Evolutionary conservation across 78 protist species (phyloP).

Genomic region (Planoprotostelium fungivorum): DNA sequence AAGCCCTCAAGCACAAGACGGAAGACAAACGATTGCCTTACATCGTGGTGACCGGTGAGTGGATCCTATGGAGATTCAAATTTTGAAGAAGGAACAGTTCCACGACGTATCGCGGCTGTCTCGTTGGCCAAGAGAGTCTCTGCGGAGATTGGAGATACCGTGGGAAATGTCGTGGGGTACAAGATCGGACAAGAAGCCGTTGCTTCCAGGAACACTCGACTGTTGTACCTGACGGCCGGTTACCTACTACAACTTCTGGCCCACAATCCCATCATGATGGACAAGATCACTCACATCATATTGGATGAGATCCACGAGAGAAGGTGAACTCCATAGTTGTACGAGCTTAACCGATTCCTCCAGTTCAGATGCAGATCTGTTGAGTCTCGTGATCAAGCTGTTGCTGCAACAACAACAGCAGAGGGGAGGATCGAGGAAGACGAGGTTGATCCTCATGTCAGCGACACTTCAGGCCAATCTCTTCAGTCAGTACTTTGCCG

Average conservation of each 20-base stretch:
- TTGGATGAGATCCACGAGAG: conserved; percentile 73
- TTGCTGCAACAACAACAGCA: neutral
- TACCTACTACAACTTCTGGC: conserved; percentile 19
- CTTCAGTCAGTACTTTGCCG: conserved; percentile 65
- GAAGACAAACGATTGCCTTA: neutral
- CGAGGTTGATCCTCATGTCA: conserved; percentile 76
- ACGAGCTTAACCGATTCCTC: too few relatives aligned
- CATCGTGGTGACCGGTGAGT: neutral
- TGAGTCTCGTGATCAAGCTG: neutral
- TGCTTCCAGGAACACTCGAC: conserved; percentile 31
- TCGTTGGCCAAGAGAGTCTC: conserved; percentile 87
- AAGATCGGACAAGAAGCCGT: conserved; percentile 57
- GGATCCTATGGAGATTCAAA: neutral
- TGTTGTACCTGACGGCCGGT: conserved; percentile 81
- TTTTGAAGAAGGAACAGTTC: too few relatives aligned
- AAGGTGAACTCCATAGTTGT: neutral
- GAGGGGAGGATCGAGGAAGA: neutral
- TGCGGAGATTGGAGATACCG: conserved; percentile 58
- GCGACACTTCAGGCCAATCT: conserved; percentile 84
- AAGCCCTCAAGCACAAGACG: conserved; percentile 3
- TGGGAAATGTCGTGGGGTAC: conserved; percentile 77
- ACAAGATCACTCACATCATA: conserved; percentile 40
- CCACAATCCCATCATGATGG: conserved; percentile 67
- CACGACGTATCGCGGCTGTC: conserved; percentile 87
- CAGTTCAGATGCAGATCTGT: neutral